phyloP scores from a whole-genome alignment of 139 green algal species.

The Chlamydomonas sp. region DNA sequence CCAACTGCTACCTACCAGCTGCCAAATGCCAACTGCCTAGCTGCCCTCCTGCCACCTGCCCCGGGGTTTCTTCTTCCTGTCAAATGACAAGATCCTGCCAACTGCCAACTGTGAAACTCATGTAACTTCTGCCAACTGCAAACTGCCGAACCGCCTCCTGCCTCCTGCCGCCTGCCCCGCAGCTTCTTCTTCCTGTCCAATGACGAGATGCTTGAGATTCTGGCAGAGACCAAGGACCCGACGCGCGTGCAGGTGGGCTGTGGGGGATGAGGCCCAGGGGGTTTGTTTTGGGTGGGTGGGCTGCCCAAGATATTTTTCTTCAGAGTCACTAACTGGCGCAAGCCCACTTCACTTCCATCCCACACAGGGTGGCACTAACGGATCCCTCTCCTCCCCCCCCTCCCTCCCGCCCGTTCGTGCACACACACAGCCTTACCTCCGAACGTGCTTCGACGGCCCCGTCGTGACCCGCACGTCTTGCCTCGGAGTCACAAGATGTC shows the following conservation, averaged over 20 bases:
- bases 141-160: neutral
- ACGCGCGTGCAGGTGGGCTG: conserved; percentile 56
- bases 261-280: too few relatives aligned
- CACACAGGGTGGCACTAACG: too few relatives aligned
- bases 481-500: too few relatives aligned
- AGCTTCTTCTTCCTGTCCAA: conserved; percentile 78
- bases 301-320: too few relatives aligned
- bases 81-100: conserved; percentile 71
- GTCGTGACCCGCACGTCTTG: too few relatives aligned
- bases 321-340: too few relatives aligned
- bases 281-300: too few relatives aligned
- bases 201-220: conserved; percentile 71
- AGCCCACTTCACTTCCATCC: too few relatives aligned
- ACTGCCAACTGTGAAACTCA: conserved; percentile 27
- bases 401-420: too few relatives aligned
- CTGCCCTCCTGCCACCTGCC: neutral
- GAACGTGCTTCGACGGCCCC: too few relatives aligned
- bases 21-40: neutral
- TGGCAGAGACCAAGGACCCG: conserved; percentile 65
- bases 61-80: conserved; percentile 68
- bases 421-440: too few relatives aligned
- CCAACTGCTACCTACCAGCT: neutral
- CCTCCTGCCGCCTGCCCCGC: conserved; percentile 4
- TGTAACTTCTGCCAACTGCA: neutral
- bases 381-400: too few relatives aligned